Base-by-base conservation (phyloP, 495 filamentous ascomycete species). In the Tetracladium marchalianum region DNA sequence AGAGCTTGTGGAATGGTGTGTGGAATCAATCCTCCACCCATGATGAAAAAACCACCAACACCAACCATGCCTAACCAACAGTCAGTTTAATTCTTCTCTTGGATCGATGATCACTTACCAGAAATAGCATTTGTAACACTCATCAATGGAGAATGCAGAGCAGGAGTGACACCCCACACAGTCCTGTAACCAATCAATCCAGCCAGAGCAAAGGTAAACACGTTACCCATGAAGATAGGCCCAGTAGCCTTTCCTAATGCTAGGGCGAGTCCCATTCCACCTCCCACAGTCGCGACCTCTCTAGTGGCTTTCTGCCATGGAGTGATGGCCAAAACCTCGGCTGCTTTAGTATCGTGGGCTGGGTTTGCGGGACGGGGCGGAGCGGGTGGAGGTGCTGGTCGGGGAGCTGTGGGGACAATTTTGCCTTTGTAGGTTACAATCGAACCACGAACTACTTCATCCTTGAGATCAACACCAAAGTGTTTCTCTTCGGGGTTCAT, bases 121-220 rank as follows among this genome's bases (percentile, higher is more conserved):
- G 82, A 87, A 50, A 90, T 90, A 16, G 85, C 85, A 61, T 90
- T 90, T 19, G 85, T 90, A 18, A 90, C 85, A 47, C 78, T 83
- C 85, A 90, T 90, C 11, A 90, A 66, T 0, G 85, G 85, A 7
- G 82, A 85, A 55, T 90, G 85, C 13, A 90, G 70, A 17, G 85
- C 82, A 7, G 85, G 84, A 0, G 63, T 60, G 10, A 90, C 84
- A 36, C 82, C 82, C 84, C 85, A 89, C 6, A 90, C 84, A 8
- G 82, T 84, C 16, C 84, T 76, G 52, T 90, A 89, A 5, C 85
- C 85, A 49, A 88, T 82, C 12, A 90, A 62, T 42, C 84, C 82
- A 36, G 85, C 84, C 42, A 90, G 70, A 9, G 80, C 80, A 54
- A 87, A 87, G 7, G 81, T 87, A 62, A 89, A 82, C 57, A 80